A percentile compares a stretch with the other conserved stretches of the same genome.
These are phyloP conservation scores for Botrytis porri DNA, from an alignment of 2,329 filamentous ascomycete species.

Conservation along the genomic window DNA sequence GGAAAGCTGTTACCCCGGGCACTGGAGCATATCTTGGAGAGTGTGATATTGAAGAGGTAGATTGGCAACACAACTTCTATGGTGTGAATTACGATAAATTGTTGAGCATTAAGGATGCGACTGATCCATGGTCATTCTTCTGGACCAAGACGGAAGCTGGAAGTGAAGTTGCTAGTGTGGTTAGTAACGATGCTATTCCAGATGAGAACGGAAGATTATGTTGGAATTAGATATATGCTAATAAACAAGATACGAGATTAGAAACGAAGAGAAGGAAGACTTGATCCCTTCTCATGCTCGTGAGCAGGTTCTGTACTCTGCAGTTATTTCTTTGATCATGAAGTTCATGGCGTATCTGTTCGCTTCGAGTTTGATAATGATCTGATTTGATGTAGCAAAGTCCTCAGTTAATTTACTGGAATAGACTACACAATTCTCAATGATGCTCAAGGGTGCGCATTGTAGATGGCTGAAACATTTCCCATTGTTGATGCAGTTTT, in stretches of 20 bases:
- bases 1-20: slow-evolving; percentile 23
- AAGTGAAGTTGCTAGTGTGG: slow-evolving; percentile 40
- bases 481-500: neutral
- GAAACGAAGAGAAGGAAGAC: too few relatives aligned
- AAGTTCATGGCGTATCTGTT: neutral
- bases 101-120: slow-evolving; percentile 23
- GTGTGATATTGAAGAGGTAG: slow-evolving; percentile 20
- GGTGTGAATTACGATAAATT: slow-evolving; percentile 34
- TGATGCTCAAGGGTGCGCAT: neutral
- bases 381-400: neutral
- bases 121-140: slow-evolving; percentile 26
- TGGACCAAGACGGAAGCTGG: slow-evolving; percentile 24
- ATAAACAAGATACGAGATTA: neutral
- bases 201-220: slow-evolving; percentile 18
- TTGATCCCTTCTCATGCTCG: too few relatives aligned
- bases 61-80: slow-evolving; percentile 40
- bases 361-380: neutral
- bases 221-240: neutral
- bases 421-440: neutral
- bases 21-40: slow-evolving; percentile 21
- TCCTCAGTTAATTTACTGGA: neutral
- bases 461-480: neutral
- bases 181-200: slow-evolving; percentile 9
- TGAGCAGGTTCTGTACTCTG: neutral
- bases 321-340: neutral